Base-by-base conservation (phyloP, 805 yeast species). In the Ogataea pini region DNA sequence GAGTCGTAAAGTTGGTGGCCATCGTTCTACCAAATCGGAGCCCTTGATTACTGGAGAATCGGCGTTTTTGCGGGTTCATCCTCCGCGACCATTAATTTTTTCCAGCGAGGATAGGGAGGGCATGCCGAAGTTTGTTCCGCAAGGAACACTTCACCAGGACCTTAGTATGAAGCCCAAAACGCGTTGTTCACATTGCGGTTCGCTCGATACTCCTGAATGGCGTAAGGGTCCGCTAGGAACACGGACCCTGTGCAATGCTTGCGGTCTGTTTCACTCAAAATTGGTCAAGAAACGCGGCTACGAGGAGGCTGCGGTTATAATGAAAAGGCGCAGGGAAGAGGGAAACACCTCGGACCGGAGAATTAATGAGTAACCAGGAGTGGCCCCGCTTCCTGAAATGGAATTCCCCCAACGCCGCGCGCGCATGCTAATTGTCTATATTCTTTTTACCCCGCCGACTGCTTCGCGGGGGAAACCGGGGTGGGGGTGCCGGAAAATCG, bases 131-230 rank as follows among this genome's bases (percentile, higher is more conserved):
- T 58, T 63, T 44, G 58, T 46, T 12, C 65, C 67, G 0, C 70
- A 64, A 32, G 72, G 72, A 2, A 62, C 62, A 4, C 48, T 71
- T 14, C 70, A 69, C 29, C 66, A 65, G 33, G 74, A 68, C 18
- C 57, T 71, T 17, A 65, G 73, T 40, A 46, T 60, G 12, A 63
- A 58, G 44, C 59, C 62, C 5, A 62, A 62, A 36, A 50, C 60
- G 6, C 52, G 63, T 7, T 86, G 92, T 58, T 61, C 70, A 29
- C 96, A 89, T 57, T 90, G 97, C 69, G 83, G 84, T 0, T 79
- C 84, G 2, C 73, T 73, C 24, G 81, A 80, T 40, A 87, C 96
- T 0, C 97, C 97, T 0, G 97, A 91, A 65, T 90, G 97, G 97
- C 76, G 97, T 61, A 74, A 85, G 51, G 97, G 97, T 0, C 96